Conservation (phyloP, 169 alveolate genomes). For the Eimeria praecox region DNA sequence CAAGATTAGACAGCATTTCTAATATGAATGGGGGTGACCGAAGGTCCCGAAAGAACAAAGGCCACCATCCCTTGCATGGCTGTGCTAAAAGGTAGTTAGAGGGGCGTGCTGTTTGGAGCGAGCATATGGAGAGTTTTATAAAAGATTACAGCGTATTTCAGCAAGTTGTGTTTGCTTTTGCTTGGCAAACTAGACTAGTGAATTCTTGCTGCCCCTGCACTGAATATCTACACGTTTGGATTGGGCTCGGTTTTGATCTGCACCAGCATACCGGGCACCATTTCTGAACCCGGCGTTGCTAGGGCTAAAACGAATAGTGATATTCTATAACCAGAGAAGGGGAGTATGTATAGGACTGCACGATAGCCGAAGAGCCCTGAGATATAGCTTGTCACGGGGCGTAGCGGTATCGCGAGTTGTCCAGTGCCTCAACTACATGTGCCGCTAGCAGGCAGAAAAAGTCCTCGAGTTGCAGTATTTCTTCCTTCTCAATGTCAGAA, state of each 20-base stretch:
- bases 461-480: background rate
- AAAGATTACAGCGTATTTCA: background rate
- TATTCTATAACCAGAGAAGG: background rate
- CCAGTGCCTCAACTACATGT: background rate
- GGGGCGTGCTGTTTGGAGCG: background rate
- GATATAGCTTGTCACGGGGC: background rate
- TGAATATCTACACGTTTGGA: background rate
- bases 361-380: background rate
- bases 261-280: slow-evolving; percentile 38
- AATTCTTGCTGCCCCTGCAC: background rate
- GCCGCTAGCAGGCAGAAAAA: background rate
- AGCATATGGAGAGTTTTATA: background rate
- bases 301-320: background rate
- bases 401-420: background rate
- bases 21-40: background rate
- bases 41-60: background rate
- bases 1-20: background rate
- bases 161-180: background rate
- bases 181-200: background rate
- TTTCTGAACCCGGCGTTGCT: background rate
- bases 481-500: background rate
- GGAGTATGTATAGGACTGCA: background rate
- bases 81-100: background rate
- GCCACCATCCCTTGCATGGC: background rate
- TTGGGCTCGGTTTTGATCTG: background rate